Evolutionary conservation across 257 asterid genomes (phyloP).

Genomic region (Petunia axillaris): DNA sequence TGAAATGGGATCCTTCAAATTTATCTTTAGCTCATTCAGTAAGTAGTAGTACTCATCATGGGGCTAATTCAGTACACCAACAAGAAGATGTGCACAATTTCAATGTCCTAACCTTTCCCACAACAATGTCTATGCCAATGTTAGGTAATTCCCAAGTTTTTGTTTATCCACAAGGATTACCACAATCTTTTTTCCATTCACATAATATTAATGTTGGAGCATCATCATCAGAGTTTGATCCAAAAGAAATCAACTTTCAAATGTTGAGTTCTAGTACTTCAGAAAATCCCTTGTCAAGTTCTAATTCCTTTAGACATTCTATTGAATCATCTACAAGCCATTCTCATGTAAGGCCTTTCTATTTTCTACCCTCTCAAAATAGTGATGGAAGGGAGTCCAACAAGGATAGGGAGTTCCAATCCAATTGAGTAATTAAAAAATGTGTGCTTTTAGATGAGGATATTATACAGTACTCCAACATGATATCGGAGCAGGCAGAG

Average conservation of each 20-base stretch:
- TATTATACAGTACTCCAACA: background rate
- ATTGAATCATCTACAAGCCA: conserved; percentile 34
- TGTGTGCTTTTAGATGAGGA: background rate
- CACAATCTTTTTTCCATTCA: conserved; percentile 60
- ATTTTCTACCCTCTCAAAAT: conserved; percentile 58
- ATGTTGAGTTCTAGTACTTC: conserved; percentile 37
- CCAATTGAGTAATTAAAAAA: conserved; percentile 16
- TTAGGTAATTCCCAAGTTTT: conserved; percentile 49
- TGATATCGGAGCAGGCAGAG: background rate
- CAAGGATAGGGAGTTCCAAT: conserved; percentile 32
- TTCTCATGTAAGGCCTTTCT: conserved; percentile 48
- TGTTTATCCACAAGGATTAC: conserved; percentile 52
- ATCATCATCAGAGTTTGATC: conserved; percentile 35
- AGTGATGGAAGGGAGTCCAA: conserved; percentile 32
- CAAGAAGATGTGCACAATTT: conserved; percentile 56
- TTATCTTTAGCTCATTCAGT: conserved; percentile 56
- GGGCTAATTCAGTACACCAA: conserved; percentile 30
- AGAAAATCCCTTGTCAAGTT: conserved; percentile 34
- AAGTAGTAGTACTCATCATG: conserved; percentile 32
- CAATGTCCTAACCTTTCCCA: conserved; percentile 40
- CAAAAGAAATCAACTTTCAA: conserved; percentile 48
- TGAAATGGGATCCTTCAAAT: conserved; percentile 74
- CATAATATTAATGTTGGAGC: conserved; percentile 29
- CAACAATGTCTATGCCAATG: conserved; percentile 32
- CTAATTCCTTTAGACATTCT: conserved; percentile 31